Conservation (phyloP, 331 rosid genomes). For the Cydonia oblonga region DNA sequence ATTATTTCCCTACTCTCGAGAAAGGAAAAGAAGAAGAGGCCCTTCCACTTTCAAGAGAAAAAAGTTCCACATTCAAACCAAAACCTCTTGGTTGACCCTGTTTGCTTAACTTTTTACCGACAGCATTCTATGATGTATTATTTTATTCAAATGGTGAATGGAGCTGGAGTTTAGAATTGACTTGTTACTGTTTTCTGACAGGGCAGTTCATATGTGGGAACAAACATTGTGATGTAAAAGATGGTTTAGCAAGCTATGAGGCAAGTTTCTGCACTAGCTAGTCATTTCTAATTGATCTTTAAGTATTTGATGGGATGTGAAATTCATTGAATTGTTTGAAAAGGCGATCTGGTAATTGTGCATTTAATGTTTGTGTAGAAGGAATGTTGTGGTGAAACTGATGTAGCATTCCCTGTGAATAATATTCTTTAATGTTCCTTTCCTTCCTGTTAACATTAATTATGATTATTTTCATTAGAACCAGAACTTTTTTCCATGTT, state of each 20-base stretch:
- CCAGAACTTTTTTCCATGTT: background rate
- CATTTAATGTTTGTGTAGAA: background rate
- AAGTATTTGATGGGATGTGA: background rate
- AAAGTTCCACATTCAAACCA: background rate
- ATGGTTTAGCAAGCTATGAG: constrained; percentile 80
- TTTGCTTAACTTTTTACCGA: background rate
- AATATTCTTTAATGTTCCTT: background rate
- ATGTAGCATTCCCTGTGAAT: background rate
- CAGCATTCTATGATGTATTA: background rate
- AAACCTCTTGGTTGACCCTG: background rate
- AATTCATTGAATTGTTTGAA: background rate
- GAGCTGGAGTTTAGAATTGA: constrained; percentile 10
- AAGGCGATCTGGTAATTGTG: background rate
- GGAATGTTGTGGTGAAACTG: background rate
- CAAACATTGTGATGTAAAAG: constrained; percentile 69
- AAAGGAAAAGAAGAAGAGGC: background rate
- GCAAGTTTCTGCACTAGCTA: constrained; percentile 23
- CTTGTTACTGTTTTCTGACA: constrained; percentile 30
- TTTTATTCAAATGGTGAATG: background rate
- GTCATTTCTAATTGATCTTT: background rate
- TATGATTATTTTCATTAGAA: background rate
- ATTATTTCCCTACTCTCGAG: background rate
- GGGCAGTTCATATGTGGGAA: constrained; percentile 88
- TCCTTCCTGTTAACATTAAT: background rate
- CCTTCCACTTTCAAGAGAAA: background rate